These are phyloP conservation scores for Coffea canephora DNA, from an alignment of 257 asterid genomes.

Conservation along the genomic window DNA sequence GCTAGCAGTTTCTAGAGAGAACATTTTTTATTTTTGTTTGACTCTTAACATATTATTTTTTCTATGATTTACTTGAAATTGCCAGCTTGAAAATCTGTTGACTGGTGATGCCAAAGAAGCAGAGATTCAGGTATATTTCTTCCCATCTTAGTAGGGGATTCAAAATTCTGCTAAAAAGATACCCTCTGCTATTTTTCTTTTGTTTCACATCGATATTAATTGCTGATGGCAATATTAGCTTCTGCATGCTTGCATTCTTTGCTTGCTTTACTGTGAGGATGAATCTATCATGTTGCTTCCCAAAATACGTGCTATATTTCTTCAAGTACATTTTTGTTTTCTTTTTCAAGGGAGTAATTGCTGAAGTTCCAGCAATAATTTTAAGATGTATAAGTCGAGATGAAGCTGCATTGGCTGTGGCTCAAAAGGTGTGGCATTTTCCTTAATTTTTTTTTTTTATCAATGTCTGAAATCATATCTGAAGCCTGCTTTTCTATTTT, in stretches of 20 bases:
- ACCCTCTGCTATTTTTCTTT: not conserved
- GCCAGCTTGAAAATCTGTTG: slow-evolving; percentile 79
- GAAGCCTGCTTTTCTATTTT: slow-evolving; percentile 11
- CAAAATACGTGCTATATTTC: not conserved
- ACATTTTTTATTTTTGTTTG: not conserved
- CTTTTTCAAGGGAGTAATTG: slow-evolving; percentile 57
- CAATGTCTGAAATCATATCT: slow-evolving; percentile 13
- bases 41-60: slow-evolving; percentile 3
- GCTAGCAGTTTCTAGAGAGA: not conserved
- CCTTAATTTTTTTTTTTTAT: not conserved
- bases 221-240: not conserved
- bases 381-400: slow-evolving; percentile 89
- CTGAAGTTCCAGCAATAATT: slow-evolving; percentile 90
- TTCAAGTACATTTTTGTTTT: not conserved
- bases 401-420: slow-evolving; percentile 96
- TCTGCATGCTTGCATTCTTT: not conserved
- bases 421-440: slow-evolving; percentile 67
- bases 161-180: not conserved
- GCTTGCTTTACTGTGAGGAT: not conserved
- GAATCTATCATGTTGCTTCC: not conserved
- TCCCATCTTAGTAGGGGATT: not conserved
- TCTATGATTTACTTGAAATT: slow-evolving; percentile 22
- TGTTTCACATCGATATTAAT: not conserved
- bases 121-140: slow-evolving; percentile 67
- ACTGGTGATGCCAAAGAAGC: slow-evolving; percentile 59